Evolutionary conservation across 495 filamentous ascomycete species (phyloP).

Genomic region (Cercophora newfieldiana): DNA sequence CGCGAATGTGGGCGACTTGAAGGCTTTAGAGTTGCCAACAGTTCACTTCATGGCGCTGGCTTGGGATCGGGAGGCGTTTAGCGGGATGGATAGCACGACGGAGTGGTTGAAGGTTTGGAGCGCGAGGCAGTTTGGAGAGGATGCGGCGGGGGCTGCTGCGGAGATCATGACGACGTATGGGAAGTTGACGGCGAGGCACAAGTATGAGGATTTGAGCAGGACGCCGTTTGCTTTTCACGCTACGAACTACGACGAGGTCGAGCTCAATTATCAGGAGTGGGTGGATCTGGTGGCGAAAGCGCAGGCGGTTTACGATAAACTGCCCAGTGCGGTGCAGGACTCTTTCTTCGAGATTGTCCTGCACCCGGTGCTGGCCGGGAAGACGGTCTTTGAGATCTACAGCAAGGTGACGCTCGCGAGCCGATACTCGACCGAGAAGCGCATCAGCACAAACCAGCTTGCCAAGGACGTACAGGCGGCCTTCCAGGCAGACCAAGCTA

Average conservation of each 20-base stretch:
- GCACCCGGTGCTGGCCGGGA: constrained; percentile 59
- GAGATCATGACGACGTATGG: constrained; percentile 57
- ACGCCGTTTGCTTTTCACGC: constrained; percentile 56
- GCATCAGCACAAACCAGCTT: constrained; percentile 44
- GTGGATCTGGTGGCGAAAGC: constrained; percentile 47
- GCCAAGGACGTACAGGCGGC: constrained; percentile 51
- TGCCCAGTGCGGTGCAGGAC: constrained; percentile 40
- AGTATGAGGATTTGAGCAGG: constrained; percentile 58
- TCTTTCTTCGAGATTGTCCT: constrained; percentile 64
- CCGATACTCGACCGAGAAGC: constrained; percentile 28
- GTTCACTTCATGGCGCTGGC: constrained; percentile 61
- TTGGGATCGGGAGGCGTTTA: constrained; percentile 53
- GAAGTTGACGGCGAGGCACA: constrained; percentile 55
- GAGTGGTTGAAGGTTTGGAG: constrained; percentile 53
- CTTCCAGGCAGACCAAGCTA: constrained; percentile 55
- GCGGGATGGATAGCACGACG: constrained; percentile 43
- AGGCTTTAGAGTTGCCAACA: constrained; percentile 58
- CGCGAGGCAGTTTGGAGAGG: constrained; percentile 29
- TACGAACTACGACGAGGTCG: constrained; percentile 65
- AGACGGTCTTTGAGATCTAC: constrained; percentile 39
- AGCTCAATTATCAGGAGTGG: constrained; percentile 58
- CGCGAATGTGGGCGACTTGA: constrained; percentile 67
- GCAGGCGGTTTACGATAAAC: constrained; percentile 46
- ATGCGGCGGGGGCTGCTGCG: constrained; percentile 41
- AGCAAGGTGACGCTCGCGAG: constrained; percentile 30